Conservation (phyloP, 2,329 filamentous ascomycete species). For the Aphanocladium album region DNA sequence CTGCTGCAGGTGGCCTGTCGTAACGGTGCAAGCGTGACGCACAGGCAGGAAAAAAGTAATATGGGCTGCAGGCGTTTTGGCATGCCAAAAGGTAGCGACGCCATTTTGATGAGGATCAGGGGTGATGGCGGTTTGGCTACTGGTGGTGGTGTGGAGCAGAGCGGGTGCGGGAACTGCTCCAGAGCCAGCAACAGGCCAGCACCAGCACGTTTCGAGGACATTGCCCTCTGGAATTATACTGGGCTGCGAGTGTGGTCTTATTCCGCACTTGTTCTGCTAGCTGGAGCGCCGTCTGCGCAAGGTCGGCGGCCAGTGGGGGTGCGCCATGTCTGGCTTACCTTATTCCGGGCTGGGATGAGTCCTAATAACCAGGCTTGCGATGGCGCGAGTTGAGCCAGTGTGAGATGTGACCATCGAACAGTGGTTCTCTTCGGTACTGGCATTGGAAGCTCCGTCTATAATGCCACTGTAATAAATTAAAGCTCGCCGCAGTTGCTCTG, state of each 20-base stretch:
- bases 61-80: conserved; percentile 8
- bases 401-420: conserved; percentile 3
- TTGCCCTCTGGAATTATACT: background rate
- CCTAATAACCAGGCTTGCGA: background rate
- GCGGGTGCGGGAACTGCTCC: conserved; percentile 7
- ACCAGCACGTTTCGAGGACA: conserved; percentile 1
- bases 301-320: background rate
- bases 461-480: background rate
- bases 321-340: background rate
- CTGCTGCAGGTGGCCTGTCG: conserved; percentile 6
- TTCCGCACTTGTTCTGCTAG: background rate
- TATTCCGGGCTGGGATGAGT: background rate
- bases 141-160: conserved; percentile 11
- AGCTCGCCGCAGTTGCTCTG: background rate
- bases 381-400: background rate
- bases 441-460: background rate
- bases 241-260: background rate
- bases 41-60: conserved; percentile 11
- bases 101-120: conserved; percentile 10
- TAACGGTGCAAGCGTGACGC: conserved; percentile 11
- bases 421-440: background rate
- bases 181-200: background rate
- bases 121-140: conserved; percentile 8
- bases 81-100: background rate
- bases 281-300: background rate